These are phyloP conservation scores for Cercospora sp. DNA, from an alignment of 2,329 filamentous ascomycete species.

Conservation along the genomic window DNA sequence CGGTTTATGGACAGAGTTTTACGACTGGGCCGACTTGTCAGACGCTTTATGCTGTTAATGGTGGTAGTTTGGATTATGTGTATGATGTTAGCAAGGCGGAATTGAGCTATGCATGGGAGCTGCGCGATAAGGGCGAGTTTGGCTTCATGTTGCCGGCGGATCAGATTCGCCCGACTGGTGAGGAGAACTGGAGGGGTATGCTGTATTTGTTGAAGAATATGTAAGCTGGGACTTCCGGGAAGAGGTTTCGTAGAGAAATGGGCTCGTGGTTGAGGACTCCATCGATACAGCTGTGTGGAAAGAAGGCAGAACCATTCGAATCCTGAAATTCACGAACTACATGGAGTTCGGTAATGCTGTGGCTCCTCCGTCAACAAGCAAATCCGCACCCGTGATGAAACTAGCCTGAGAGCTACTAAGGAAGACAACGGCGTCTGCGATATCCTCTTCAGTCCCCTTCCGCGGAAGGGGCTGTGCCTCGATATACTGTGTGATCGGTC, in stretches of 20 bases:
- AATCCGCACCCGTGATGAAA: slow-evolving; percentile 13
- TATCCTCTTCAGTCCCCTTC: slow-evolving; percentile 50
- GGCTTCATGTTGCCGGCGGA: background rate
- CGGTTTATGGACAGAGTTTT: slow-evolving; percentile 46
- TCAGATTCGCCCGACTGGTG: background rate
- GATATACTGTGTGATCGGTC: slow-evolving; percentile 37
- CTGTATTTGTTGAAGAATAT: slow-evolving; percentile 8
- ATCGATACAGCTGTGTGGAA: too few relatives aligned
- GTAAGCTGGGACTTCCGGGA: background rate
- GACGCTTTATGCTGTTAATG: slow-evolving; percentile 54
- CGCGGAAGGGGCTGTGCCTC: slow-evolving; percentile 50
- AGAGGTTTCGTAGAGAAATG: background rate
- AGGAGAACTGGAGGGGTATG: slow-evolving; percentile 1
- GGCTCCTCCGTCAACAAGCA: slow-evolving; percentile 16
- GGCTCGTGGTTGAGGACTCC: too few relatives aligned
- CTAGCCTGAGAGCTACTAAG: slow-evolving; percentile 23
- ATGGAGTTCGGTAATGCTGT: background rate
- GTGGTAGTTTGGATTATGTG: slow-evolving; percentile 18
- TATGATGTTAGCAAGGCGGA: slow-evolving; percentile 17
- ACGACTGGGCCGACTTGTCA: slow-evolving; percentile 38
- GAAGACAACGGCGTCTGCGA: slow-evolving; percentile 44
- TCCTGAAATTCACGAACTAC: too few relatives aligned
- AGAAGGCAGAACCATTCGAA: too few relatives aligned
- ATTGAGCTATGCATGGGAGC: slow-evolving; percentile 16
- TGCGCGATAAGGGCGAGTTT: slow-evolving; percentile 5